Base-by-base conservation (phyloP, 306 rosid genomes). In the Canavalia ensiformis region DNA sequence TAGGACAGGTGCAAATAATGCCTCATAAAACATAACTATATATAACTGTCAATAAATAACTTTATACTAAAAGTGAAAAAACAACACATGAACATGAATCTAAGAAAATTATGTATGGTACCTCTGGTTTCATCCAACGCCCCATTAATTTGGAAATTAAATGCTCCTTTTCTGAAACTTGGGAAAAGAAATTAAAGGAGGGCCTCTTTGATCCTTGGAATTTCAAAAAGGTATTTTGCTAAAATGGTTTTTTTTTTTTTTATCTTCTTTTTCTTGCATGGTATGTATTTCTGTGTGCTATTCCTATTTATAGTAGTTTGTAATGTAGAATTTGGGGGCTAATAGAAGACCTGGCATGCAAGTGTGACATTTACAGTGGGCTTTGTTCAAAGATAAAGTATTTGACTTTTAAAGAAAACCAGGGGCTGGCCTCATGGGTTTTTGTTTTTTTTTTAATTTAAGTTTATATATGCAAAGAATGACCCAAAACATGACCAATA, bases 121-220 rank as follows among this genome's bases (percentile, higher is more conserved):
- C 98, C 97, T 95, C 97, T 65, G 98, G 97, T 77, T 78, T 92
- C 70, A 92, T 79, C 98, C 98, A 92, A 76, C 97, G 98, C 72
- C 97, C 95, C 97, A 91, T 91, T 76, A 67, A 46, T 56, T 72
- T 30, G 80, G 82, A 66, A 37, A 18, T 18, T 18, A 18, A 65
- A 65, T 68, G 46, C 44, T 69, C 50, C 72, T 59, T 47, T 39
- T 3, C 5, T 52, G 13, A 37, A 5, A 25, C 49, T 37, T 51
- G 49, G 34, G 57, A 13, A 34, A 39, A 33, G 35, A 39, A 52
- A 54, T 5, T 1, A 39, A 44, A 70, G 34, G 5, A 51, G 12
- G 58, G 54, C n/a, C 69, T 45, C 3, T 39, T 73, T 29, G 58
- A 7, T 35, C 29, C 51, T 54, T 45, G 76, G 66, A 18, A 57